Evolutionary conservation across 2,329 filamentous ascomycete genomes (phyloP).

Genomic region (Scolecobasidium constrictum): DNA sequence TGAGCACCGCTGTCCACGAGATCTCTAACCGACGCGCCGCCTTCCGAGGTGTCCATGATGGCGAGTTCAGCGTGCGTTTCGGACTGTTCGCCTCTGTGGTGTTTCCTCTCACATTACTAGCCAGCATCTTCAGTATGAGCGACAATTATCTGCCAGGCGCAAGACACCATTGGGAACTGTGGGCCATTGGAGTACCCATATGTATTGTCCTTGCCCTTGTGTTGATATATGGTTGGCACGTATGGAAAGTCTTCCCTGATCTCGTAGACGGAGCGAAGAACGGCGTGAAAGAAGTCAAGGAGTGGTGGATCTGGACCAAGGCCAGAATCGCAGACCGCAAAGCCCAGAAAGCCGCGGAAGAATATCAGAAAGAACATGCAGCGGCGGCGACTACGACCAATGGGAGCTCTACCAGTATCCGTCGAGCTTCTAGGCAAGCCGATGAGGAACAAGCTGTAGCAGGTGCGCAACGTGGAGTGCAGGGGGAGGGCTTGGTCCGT

Average conservation of each 20-base stretch:
- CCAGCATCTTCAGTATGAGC: background rate
- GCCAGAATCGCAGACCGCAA: too few relatives aligned
- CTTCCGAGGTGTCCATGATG: conserved; percentile 15
- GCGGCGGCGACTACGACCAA: too few relatives aligned
- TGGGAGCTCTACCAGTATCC: too few relatives aligned
- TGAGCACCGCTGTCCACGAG: conserved; percentile 14
- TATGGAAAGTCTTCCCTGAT: background rate
- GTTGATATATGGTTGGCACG: background rate
- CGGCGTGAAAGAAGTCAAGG: too few relatives aligned
- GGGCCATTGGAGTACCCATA: background rate
- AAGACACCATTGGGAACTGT: background rate
- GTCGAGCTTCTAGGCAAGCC: too few relatives aligned
- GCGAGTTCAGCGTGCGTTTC: conserved; percentile 14
- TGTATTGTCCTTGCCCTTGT: background rate
- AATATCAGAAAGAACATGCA: too few relatives aligned
- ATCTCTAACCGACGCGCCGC: conserved; percentile 14
- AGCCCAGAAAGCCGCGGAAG: too few relatives aligned
- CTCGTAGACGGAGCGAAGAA: too few relatives aligned
- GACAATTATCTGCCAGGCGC: background rate
- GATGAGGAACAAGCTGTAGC: too few relatives aligned
- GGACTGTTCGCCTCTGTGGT: conserved; percentile 13
- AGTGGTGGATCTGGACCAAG: too few relatives aligned
- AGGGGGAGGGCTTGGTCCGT: too few relatives aligned
- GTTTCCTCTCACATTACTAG: background rate
- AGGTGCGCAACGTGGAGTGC: too few relatives aligned